Evolutionary conservation across 139 green algal genomes (phyloP).

Genomic region (Volvox africanus): DNA sequence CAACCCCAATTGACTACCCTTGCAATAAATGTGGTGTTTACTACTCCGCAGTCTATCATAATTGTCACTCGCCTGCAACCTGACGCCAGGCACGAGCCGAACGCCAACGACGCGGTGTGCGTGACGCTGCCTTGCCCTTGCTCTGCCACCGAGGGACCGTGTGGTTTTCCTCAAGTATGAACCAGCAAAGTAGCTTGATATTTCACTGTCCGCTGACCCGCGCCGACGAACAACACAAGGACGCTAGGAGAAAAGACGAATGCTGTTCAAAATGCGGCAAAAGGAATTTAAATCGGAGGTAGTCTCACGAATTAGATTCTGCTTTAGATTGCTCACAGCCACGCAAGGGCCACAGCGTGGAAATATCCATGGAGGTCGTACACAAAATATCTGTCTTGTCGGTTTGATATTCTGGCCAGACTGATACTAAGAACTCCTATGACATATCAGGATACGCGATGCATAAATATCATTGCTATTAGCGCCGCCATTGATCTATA

Average conservation of each 20-base stretch:
- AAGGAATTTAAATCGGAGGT: neutral
- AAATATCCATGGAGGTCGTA: neutral
- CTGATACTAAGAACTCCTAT: too few species aligned
- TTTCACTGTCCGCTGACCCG: neutral
- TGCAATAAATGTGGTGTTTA: neutral
- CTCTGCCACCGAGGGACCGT: too few species aligned
- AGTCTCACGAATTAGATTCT: neutral
- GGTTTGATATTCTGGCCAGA: too few species aligned
- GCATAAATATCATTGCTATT: too few species aligned
- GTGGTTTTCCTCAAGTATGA: neutral
- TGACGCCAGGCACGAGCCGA: constrained; percentile 16
- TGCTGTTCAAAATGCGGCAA: neutral
- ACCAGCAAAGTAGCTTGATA: neutral
- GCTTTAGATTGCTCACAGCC: neutral
- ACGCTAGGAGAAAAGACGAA: neutral
- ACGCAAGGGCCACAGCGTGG: neutral
- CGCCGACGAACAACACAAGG: neutral
- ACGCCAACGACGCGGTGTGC: neutral
- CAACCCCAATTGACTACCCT: too few species aligned
- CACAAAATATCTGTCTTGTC: neutral
- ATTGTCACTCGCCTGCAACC: constrained; percentile 1
- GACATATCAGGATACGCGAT: too few species aligned
- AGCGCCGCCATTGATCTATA: too few species aligned
- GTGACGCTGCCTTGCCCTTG: neutral
- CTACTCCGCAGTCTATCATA: neutral